Base-by-base conservation (phyloP, 2,329 filamentous ascomycete species). In the Pezicula neosporulosa region DNA sequence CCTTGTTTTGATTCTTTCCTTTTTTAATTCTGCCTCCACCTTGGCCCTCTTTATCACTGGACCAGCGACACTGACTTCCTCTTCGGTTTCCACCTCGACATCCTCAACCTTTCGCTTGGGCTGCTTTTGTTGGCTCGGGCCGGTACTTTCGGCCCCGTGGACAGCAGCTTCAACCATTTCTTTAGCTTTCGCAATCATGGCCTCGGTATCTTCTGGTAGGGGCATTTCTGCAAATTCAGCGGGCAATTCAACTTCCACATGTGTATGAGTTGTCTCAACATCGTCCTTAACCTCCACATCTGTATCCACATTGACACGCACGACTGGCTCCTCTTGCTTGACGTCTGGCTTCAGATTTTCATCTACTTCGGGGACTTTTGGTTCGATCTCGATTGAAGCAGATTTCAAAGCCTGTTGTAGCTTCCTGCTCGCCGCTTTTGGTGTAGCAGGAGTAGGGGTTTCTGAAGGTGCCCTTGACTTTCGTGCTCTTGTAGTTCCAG, bases 121-220 rank as follows among this genome's bases (percentile, higher is more conserved):
- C 66, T 80, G 81, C 30, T 68, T 67, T 7, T 60, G 21, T 51
- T 59, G 44, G 45, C 52, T 66, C 68, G 2, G 63, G 27, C 53
- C 64, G 15, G 71, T 55, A 66, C 63, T 57, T 72, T 75, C 50
- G 44, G 55, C 19, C 9, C 75, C 71, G 51, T 78, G 80, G 54
- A 85, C 77, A 30, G 85, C 85, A 58, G 84, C 84, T 56, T 87
- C 81, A 5, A 97, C 92, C 89, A 97, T 96, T 60, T 86, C 82
- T 72, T 87, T 90, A 30, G 94, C 94, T 63, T 90, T 85, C 27
- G 85, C 85, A 53, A 97, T 86, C 87, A 97, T 91, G 50, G 85
- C 81, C 51, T 87, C 80, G 1, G 91, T 86, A 62, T 94, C 88
- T 57, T 91, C 87, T 0, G 89, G 84, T 12, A 85, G 81, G 0